phyloP scores from a whole-genome alignment of 768 basidiomycete genomes.

The Scleroderma citrinum region DNA sequence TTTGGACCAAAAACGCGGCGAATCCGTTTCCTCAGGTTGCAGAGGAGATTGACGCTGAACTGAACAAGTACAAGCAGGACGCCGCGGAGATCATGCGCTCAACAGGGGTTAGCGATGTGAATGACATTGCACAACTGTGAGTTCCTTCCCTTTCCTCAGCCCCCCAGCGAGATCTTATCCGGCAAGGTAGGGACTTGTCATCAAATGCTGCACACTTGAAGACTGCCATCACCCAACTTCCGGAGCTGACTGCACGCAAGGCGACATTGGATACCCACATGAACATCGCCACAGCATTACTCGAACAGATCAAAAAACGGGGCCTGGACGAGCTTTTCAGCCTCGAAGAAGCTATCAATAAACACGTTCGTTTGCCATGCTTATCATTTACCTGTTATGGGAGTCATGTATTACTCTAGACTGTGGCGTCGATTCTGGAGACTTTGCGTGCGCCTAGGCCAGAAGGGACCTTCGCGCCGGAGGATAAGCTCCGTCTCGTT shows the following conservation, averaged over 20 bases:
- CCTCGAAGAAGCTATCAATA: slow-evolving; percentile 84
- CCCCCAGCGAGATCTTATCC: slow-evolving; percentile 5
- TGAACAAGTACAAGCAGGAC: slow-evolving; percentile 91
- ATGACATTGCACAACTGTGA: slow-evolving; percentile 90
- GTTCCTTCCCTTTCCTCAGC: slow-evolving; percentile 19
- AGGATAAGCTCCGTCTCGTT: slow-evolving; percentile 89
- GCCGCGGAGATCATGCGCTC: slow-evolving; percentile 95
- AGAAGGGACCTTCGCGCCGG: slow-evolving; percentile 58
- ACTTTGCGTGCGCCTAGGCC: slow-evolving; percentile 71
- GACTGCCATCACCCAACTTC: slow-evolving; percentile 94
- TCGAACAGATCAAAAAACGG: slow-evolving; percentile 93
- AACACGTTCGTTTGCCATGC: slow-evolving; percentile 51
- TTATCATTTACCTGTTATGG: background rate
- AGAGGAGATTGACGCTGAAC: slow-evolving; percentile 89
- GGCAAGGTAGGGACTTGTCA: slow-evolving; percentile 63
- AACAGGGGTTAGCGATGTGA: slow-evolving; percentile 93
- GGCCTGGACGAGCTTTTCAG: slow-evolving; percentile 97
- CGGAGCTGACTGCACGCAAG: slow-evolving; percentile 94
- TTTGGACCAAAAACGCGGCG: slow-evolving; percentile 95
- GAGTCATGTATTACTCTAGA: slow-evolving; percentile 35
- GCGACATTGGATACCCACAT: slow-evolving; percentile 97
- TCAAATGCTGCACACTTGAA: slow-evolving; percentile 93
- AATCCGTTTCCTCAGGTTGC: slow-evolving; percentile 98
- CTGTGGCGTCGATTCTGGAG: slow-evolving; percentile 75
- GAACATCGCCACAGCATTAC: slow-evolving; percentile 94